Conservation (phyloP, 352 stramenopile species). For the Phytophthora agathidicida region DNA sequence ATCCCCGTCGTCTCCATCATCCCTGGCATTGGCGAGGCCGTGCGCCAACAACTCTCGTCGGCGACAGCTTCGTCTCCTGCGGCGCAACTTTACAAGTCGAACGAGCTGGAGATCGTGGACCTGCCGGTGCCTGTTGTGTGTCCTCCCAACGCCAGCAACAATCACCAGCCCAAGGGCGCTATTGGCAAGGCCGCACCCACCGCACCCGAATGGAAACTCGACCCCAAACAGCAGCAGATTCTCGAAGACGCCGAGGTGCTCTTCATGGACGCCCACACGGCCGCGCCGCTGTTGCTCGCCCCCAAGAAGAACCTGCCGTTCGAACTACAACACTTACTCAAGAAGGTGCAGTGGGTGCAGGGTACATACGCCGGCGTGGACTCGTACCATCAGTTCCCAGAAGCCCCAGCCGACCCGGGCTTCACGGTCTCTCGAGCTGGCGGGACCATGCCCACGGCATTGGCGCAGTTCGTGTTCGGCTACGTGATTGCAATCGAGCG, state of each 20-base stretch:
- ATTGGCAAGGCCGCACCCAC: not conserved
- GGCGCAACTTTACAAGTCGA: constrained; percentile 30
- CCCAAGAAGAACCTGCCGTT: constrained; percentile 39
- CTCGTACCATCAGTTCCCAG: constrained; percentile 40
- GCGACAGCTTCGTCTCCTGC: constrained; percentile 18
- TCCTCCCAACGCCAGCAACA: constrained; percentile 28
- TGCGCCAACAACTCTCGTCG: constrained; percentile 37
- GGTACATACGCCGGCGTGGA: constrained; percentile 62
- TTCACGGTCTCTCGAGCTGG: constrained; percentile 59
- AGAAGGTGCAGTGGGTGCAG: constrained; percentile 59
- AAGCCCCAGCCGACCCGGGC: constrained; percentile 19
- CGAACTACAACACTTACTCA: constrained; percentile 47
- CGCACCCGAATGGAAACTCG: constrained; percentile 26
- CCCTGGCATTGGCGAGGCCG: constrained; percentile 35
- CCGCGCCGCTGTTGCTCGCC: constrained; percentile 41
- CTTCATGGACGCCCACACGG: constrained; percentile 41
- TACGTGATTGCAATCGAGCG: constrained; percentile 49
- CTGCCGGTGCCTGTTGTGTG: constrained; percentile 34
- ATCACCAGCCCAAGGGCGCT: constrained; percentile 24
- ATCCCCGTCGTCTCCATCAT: constrained; percentile 51
- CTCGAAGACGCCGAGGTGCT: constrained; percentile 36
- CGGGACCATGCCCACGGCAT: constrained; percentile 55
- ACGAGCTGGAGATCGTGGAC: constrained; percentile 39
- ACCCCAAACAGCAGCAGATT: constrained; percentile 29
- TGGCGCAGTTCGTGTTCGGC: constrained; percentile 58